phyloP scores from a whole-genome alignment of 2,329 filamentous ascomycete genomes.

The Colletotrichum sp. region DNA sequence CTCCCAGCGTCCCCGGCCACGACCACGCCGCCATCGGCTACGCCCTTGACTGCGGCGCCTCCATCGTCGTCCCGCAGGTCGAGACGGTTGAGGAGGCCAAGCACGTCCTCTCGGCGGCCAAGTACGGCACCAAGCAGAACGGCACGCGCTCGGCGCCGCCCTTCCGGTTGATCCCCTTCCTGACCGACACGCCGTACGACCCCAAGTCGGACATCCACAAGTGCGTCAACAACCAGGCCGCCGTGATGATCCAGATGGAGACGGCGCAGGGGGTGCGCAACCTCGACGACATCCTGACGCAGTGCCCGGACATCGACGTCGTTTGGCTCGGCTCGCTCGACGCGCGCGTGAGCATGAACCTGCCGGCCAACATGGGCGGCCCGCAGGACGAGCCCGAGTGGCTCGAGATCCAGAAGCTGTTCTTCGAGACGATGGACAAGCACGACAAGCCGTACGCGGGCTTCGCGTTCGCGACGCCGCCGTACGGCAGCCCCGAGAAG shows the following conservation, averaged over 20 bases:
- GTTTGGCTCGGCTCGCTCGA: slow-evolving; percentile 54
- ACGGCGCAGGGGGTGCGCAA: slow-evolving; percentile 46
- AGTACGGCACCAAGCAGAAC: slow-evolving; percentile 43
- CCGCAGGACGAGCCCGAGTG: slow-evolving; percentile 43
- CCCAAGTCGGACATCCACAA: slow-evolving; percentile 37
- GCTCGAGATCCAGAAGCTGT: slow-evolving; percentile 40
- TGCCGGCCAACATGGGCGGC: slow-evolving; percentile 36
- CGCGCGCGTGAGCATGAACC: slow-evolving; percentile 47
- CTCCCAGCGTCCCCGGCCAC: slow-evolving; percentile 41
- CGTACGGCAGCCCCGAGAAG: slow-evolving; percentile 27
- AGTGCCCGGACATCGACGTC: slow-evolving; percentile 48
- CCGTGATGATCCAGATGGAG: slow-evolving; percentile 55
- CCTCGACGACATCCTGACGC: slow-evolving; percentile 54
- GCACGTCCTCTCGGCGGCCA: slow-evolving; percentile 46
- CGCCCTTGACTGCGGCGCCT: slow-evolving; percentile 54
- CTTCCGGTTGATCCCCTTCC: slow-evolving; percentile 42
- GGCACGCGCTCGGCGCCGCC: slow-evolving; percentile 52
- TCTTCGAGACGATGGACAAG: slow-evolving; percentile 44
- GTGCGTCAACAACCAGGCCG: slow-evolving; percentile 50
- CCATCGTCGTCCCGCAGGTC: slow-evolving; percentile 50
- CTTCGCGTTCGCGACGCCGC: slow-evolving; percentile 32
- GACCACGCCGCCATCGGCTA: slow-evolving; percentile 52
- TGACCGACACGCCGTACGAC: slow-evolving; percentile 42
- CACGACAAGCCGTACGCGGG: slow-evolving; percentile 48
- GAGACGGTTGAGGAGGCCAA: slow-evolving; percentile 51